phyloP scores from a whole-genome alignment of 352 stramenopile genomes.

The Globisporangium okanoganense region DNA sequence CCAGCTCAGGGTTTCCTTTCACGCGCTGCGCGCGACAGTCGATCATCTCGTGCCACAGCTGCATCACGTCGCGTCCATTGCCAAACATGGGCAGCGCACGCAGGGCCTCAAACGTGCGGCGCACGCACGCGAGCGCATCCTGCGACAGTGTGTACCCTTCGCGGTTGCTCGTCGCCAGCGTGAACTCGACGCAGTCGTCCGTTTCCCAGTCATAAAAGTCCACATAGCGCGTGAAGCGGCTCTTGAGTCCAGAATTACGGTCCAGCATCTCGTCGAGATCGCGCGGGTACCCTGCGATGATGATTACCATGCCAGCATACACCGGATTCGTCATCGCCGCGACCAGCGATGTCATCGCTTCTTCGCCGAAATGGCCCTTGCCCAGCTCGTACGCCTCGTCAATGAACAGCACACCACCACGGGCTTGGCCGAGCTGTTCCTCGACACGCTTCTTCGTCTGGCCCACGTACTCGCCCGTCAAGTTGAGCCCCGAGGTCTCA shows the following conservation, averaged over 20 bases:
- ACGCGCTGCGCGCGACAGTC: conserved; percentile 66
- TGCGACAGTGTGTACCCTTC: conserved; percentile 38
- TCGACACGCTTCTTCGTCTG: conserved; percentile 89
- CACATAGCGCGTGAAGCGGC: conserved; percentile 86
- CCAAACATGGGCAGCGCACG: conserved; percentile 56
- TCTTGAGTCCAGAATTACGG: conserved; percentile 88
- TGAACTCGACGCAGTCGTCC: conserved; percentile 70
- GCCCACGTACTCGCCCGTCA: conserved; percentile 86
- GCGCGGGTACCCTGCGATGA: conserved; percentile 87
- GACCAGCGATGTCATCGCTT: conserved; percentile 89
- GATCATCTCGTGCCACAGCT: conserved; percentile 59
- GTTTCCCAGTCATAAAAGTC: conserved; percentile 88
- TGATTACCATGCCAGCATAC: conserved; percentile 84
- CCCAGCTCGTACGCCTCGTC: conserved; percentile 92
- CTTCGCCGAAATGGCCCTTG: conserved; percentile 72
- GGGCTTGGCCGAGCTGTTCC: conserved; percentile 84
- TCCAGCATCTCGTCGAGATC: conserved; percentile 90
- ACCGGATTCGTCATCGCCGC: conserved; percentile 84
- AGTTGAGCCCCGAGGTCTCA: conserved; percentile 78
- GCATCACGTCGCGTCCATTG: conserved; percentile 68
- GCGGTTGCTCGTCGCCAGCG: conserved; percentile 35
- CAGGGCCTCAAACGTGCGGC: conserved; percentile 32
- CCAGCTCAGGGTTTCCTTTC: conserved; percentile 33
- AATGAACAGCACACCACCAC: conserved; percentile 92
- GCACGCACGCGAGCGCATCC: conserved; percentile 24